These are phyloP conservation scores for Rhododendron vialii DNA, from an alignment of 148 eudicot species.

Conservation along the genomic window DNA sequence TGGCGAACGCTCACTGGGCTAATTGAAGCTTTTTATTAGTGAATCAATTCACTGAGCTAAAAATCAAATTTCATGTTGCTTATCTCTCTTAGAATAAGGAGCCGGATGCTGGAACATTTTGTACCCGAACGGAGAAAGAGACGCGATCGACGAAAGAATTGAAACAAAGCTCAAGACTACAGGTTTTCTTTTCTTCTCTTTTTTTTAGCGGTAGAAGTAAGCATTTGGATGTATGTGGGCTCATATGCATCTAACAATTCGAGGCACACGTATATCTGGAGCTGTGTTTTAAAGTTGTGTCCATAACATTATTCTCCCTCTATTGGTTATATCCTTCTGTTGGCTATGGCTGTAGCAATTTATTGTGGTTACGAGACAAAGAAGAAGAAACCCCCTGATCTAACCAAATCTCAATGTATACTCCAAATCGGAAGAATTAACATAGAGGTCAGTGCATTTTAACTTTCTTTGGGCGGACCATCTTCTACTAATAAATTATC, in stretches of 20 bases:
- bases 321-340: constrained; percentile 31
- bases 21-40: not conserved
- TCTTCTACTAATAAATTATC: not conserved
- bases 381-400: constrained; percentile 32
- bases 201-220: not conserved
- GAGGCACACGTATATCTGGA: constrained; percentile 31
- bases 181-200: constrained; percentile 32
- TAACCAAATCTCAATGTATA: constrained; percentile 11
- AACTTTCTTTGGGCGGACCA: not conserved
- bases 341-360: constrained; percentile 22
- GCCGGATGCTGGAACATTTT: constrained; percentile 26
- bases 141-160: constrained; percentile 45
- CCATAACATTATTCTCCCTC: no score
- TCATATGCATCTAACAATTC: not conserved
- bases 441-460: not conserved
- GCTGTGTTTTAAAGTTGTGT: constrained; percentile 28
- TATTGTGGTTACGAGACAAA: constrained; percentile 44
- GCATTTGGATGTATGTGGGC: not conserved
- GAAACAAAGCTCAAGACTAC: constrained; percentile 41
- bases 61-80: not conserved
- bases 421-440: not conserved
- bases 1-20: not conserved
- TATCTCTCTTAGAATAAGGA: constrained; percentile 45
- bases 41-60: not conserved
- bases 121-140: constrained; percentile 54